Evolutionary conservation across 768 basidiomycete species (phyloP), one percentile per base, ranked within the genome.

Genomic region (Filobasidium floriforme): DNA sequence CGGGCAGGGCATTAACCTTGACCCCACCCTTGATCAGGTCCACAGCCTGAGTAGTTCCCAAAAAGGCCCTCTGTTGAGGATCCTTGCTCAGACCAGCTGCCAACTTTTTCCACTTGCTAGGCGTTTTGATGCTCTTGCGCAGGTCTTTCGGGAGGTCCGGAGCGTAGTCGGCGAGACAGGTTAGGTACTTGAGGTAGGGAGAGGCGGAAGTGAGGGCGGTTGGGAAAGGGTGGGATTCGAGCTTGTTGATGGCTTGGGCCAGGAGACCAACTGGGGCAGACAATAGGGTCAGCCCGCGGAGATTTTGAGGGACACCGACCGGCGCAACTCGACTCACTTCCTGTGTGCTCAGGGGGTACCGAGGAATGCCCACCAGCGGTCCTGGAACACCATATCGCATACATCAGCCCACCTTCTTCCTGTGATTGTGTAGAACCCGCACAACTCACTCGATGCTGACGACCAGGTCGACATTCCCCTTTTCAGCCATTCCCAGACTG

Each of bases 351-450:
- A 18, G 89, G 89, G 18, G 92, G 92, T 15, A 91, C 80, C 71
- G 87, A 89, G 0, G 90, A 92, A 77, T 93, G 92, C 0, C 92
- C 92, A 6, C 92, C 91, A 0, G 86, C 81, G 5, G 71, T 77
- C 63, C 72, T 70, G 49, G 14, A 41, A 29, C 75, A 5, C 46
- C 46, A 49, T 60, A 46, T 26, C 60, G 62, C 51, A 66, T 7
- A 24, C 9, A 41, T 62, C 46, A 62, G 49, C 24, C 24, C 62
- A 55, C 1, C 9, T 37, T 9, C 14, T 51, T 6, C 22, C 24
- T 28, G 22, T 19, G 22, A 15, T 15, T 29, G 15, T n/a, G 29
- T 19, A 7, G 46, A 32, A 1, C 1, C 26, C 14, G 7, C 63
- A 37, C 49, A 12, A 69, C 68, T 61, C 59, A 69, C 68, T 77